These are phyloP conservation scores for Mycena alexandri DNA, from an alignment of 768 basidiomycete species.

Conservation along the genomic window DNA sequence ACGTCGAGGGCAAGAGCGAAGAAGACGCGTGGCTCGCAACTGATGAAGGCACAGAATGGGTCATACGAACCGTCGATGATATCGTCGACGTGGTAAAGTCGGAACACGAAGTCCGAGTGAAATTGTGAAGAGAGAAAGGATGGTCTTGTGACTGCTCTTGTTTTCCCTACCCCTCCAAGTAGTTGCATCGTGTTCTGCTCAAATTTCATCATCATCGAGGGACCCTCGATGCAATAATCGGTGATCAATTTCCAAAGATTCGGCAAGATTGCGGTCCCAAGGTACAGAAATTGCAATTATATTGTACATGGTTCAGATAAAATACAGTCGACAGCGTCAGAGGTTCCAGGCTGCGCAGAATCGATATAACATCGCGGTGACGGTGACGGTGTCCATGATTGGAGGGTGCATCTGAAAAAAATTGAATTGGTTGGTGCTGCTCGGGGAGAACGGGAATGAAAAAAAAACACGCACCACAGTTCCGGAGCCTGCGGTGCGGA, in stretches of 20 bases:
- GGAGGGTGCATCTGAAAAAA: conserved; percentile 81
- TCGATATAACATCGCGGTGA: conserved; percentile 89
- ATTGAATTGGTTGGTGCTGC: conserved; percentile 23
- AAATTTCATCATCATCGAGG: conserved; percentile 19
- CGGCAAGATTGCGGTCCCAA: conserved; percentile 13
- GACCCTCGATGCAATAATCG: conserved; percentile 19
- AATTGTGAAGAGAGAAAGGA: conserved; percentile 61
- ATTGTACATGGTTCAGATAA: conserved; percentile 29
- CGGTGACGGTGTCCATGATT: conserved; percentile 89
- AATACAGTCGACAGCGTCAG: conserved; percentile 42
- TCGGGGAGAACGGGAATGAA: conserved; percentile 12
- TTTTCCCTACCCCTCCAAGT: conserved; percentile 37
- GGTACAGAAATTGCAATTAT: conserved; percentile 23
- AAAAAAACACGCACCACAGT: conserved; percentile 72
- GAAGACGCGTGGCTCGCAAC: conserved; percentile 86
- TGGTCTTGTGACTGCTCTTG: conserved; percentile 34
- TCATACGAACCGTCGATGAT: conserved; percentile 84
- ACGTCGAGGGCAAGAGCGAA: conserved; percentile 66
- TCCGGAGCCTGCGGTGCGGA: conserved; percentile 82
- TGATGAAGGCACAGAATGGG: conserved; percentile 92
- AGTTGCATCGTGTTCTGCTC: conserved; percentile 32
- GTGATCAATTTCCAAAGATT: conserved; percentile 36
- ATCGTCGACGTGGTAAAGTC: conserved; percentile 80
- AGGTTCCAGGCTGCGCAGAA: conserved; percentile 73
- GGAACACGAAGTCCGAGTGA: conserved; percentile 64